Evolutionary conservation across 129 eudicot species (phyloP), one percentile per base, ranked within the genome.

Genomic region (Pittosporum tobira): DNA sequence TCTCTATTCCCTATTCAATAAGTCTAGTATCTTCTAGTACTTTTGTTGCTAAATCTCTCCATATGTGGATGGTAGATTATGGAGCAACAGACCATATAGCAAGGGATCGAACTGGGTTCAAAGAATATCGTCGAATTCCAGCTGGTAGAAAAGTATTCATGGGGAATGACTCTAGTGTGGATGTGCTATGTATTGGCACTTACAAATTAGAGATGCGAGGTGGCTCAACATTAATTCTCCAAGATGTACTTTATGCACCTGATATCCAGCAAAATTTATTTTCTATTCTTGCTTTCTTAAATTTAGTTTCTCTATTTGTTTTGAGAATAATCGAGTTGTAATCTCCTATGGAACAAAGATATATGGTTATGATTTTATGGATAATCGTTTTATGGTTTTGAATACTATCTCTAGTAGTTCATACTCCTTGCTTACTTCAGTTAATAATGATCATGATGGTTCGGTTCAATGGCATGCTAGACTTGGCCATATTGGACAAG

Each of bases 21-120:
- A n/a, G n/a, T n/a, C n/a, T n/a, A n/a, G n/a, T n/a, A n/a, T n/a
- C n/a, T n/a, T n/a, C n/a, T n/a, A n/a, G n/a, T n/a, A n/a, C n/a
- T n/a, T 6, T 66, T 2, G 16, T 54, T 4, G 8, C 30, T 66
- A 21, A 54, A 15, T 26, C 71, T 66, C 15, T 6, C 40, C 63
- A 43, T 66, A 6, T 25, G 18, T 66, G 71, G 63, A 66, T 55
- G 43, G 55, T 66, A 45, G 70, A 65, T 18, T 51, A 38, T 26
- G 26, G 62, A 15, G 51, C 53, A 1, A 40, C 52, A 15, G 22
- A 65, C 34, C 62, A 65, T 44, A 12, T 65, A 19, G 48, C 29
- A 15, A 50, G 36, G 48, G 59, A 64, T 51, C 60, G 61, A 51
- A 34, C 1, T 24, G 21, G 30, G 11, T 64, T 30, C 21, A 38